phyloP scores from a whole-genome alignment of 1,284 basidiomycete species.

The Leccinum laetum region DNA sequence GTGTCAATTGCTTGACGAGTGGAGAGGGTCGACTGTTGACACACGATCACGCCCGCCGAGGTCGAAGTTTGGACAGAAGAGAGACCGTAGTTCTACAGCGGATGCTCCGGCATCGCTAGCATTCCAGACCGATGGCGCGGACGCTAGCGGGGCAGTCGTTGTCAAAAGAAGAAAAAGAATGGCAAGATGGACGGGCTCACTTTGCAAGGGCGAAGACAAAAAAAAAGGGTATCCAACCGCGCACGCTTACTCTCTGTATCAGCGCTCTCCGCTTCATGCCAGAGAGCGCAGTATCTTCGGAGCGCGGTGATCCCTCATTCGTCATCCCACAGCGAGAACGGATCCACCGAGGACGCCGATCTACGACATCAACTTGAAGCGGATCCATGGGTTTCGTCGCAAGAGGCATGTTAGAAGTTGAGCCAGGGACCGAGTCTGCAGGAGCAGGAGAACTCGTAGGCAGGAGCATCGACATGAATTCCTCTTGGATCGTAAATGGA shows the following conservation, averaged over 20 bases:
- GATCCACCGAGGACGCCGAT: slow-evolving; percentile 48
- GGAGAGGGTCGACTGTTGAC: slow-evolving; percentile 71
- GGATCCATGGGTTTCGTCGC: slow-evolving; percentile 35
- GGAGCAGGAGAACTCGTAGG: slow-evolving; percentile 23
- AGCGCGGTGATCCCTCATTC: slow-evolving; percentile 61
- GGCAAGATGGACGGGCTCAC: slow-evolving; percentile 42
- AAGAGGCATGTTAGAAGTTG: slow-evolving; percentile 15
- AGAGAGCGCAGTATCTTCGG: slow-evolving; percentile 44
- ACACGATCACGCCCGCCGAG: slow-evolving; percentile 59
- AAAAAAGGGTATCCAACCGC: slow-evolving; percentile 69
- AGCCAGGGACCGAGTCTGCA: slow-evolving; percentile 1
- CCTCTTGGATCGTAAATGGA: slow-evolving; percentile 78
- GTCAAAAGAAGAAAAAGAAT: slow-evolving; percentile 6
- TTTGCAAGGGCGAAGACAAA: slow-evolving; percentile 68
- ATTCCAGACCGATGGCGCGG: slow-evolving; percentile 64
- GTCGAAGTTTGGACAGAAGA: slow-evolving; percentile 66
- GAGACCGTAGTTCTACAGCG: slow-evolving; percentile 65
- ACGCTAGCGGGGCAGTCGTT: slow-evolving; percentile 43
- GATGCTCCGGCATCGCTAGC: slow-evolving; percentile 72
- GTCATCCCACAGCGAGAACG: slow-evolving; percentile 54
- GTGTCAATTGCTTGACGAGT: too few relatives aligned
- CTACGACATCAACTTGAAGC: slow-evolving; percentile 52
- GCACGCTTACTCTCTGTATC: slow-evolving; percentile 64
- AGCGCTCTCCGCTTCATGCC: slow-evolving; percentile 65
- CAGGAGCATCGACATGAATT: slow-evolving; percentile 46